Base-by-base conservation (phyloP, 2,329 filamentous ascomycete species). In the Erysiphe pulchra region DNA sequence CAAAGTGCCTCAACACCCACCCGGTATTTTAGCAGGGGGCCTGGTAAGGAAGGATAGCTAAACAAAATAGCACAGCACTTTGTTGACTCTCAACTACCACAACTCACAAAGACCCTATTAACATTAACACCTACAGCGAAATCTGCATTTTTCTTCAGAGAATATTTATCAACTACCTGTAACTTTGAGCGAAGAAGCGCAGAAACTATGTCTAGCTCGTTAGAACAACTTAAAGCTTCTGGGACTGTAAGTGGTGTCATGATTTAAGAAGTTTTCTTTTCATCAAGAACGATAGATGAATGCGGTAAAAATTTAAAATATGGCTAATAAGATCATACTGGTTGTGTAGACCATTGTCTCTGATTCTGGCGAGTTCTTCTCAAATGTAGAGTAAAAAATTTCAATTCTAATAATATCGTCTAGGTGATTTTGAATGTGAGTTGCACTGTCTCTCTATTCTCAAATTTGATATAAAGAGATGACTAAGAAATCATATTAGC, bases 221-320 rank as follows among this genome's bases (percentile, higher is more conserved):
- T 98, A 59, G 90, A 95, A 59, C 86, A 95, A 70, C 76, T 98
- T 64, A 98, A 98, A 75, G 77, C 83, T 70, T 66, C 80, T 62
- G 90, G 90, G 78, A 98, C 90, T 61, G 85, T 92, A 73, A 66
- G 83, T 81, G 47, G 50, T 12, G 6, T 40, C 8, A 2, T 42
- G 8, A 12, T 42, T 8, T 11, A 16, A 14, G 13, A 12, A 28
- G 17, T 30, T 20, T 17, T 42, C 12, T 30, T 24, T 16, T 14
- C 9, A 11, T 24, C 16, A 4, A 28, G 12, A 42, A 24, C 13
- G n/a, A 10, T 24, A 42, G 5, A 13, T 42, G 7, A 5, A 8
- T 28, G 40, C 13, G 28, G 6, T 30, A 12, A 8, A 24, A 24
- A 24, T 6, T 10, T 5, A 14, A 16, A 34, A 24, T 33, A 28